These are phyloP conservation scores for Colletotrichum camelliae DNA, from an alignment of 2,329 filamentous ascomycete species.

Conservation along the genomic window DNA sequence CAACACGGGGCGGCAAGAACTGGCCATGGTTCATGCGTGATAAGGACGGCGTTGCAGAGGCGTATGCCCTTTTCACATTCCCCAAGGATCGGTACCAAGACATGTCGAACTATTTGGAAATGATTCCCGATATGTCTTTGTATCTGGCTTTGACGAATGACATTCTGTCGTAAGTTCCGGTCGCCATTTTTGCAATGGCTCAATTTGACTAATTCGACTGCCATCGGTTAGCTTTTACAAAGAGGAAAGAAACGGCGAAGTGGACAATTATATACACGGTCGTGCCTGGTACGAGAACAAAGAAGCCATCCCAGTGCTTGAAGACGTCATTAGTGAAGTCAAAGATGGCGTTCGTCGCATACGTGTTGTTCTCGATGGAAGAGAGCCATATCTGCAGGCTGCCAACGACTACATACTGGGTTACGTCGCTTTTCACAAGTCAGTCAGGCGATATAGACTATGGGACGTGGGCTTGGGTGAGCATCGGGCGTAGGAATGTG, in stretches of 20 bases:
- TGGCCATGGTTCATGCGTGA: background rate
- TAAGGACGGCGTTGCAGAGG: background rate
- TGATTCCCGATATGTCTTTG: background rate
- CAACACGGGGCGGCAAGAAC: background rate
- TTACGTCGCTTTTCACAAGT: background rate
- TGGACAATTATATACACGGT: background rate
- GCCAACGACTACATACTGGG: background rate
- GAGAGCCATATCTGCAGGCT: background rate
- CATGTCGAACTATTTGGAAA: background rate
- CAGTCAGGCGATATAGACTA: background rate
- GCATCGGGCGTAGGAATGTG: background rate
- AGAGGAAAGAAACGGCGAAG: background rate
- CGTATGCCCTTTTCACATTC: background rate
- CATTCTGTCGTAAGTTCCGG: background rate
- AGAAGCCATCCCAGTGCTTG: background rate
- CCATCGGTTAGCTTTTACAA: background rate
- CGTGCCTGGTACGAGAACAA: background rate
- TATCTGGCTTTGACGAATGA: background rate
- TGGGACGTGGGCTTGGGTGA: background rate
- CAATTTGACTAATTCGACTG: background rate
- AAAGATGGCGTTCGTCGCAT: background rate
- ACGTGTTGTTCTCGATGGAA: background rate
- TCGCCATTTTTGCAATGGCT: too few relatives aligned
- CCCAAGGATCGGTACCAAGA: background rate
- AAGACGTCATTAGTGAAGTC: background rate